phyloP scores from a whole-genome alignment of 1,284 basidiomycete genomes.

The Neolentinus lepideus region DNA sequence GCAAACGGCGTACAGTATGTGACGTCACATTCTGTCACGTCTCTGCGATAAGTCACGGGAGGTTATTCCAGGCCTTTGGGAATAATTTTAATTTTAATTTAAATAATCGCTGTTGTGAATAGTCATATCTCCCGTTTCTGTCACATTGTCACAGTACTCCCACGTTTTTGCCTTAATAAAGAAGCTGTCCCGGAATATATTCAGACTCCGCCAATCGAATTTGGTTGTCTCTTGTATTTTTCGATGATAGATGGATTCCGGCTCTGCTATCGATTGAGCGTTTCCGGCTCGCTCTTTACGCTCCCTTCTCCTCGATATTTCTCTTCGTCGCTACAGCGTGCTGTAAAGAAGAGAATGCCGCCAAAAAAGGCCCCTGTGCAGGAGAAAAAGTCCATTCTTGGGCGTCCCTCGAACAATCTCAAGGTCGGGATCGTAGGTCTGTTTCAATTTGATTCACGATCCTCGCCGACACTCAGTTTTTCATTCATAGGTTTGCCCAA shows the following conservation, averaged over 20 bases:
- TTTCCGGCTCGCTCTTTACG: not conserved
- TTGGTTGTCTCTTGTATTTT: not conserved
- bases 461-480: not conserved
- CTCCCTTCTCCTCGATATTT: not conserved
- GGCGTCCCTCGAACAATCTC: constrained; percentile 88
- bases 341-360: constrained; percentile 63
- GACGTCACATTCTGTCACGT: not conserved
- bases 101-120: no score
- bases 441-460: constrained; percentile 28
- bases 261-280: constrained; percentile 1
- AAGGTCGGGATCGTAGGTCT: constrained; percentile 96
- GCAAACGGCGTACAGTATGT: not conserved
- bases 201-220: not conserved
- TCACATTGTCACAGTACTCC: no score
- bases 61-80: no score
- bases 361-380: constrained; percentile 72
- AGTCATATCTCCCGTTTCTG: no score
- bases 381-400: constrained; percentile 84
- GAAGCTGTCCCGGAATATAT: no score
- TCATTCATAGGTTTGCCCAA: constrained; percentile 76
- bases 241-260: constrained; percentile 4
- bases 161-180: no score
- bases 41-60: not conserved
- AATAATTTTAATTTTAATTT: no score
- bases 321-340: not conserved